These are phyloP conservation scores for Cercospora sojina DNA, from an alignment of 2,329 filamentous ascomycete genomes.

Conservation along the genomic window DNA sequence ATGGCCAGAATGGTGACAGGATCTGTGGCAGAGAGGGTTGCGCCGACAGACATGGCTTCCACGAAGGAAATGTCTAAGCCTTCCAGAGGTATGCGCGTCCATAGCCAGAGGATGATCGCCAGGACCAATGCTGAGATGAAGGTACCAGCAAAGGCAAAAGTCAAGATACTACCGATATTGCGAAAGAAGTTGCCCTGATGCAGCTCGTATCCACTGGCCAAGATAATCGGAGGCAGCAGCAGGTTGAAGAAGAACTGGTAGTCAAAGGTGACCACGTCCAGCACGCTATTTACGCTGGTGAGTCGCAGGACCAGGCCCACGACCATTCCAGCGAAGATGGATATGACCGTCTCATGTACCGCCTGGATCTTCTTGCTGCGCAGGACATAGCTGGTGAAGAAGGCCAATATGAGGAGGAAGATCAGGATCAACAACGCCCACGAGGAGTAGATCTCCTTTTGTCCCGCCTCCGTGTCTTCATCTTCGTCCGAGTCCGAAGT, in stretches of 20 bases:
- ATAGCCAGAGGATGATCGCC: constrained; percentile 82
- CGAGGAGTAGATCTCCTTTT: constrained; percentile 93
- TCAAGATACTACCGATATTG: constrained; percentile 94
- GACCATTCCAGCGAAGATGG: constrained; percentile 97
- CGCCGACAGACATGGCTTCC: constrained; percentile 93
- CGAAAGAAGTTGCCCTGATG: constrained; percentile 99
- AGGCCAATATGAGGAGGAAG: constrained; percentile 84
- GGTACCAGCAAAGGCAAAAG: constrained; percentile 94
- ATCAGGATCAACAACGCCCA: constrained; percentile 98
- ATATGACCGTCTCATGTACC: constrained; percentile 96
- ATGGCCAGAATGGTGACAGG: constrained; percentile 97
- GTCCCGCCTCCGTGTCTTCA: constrained; percentile 71
- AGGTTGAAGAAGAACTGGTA: constrained; percentile 99
- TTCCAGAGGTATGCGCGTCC: constrained; percentile 82
- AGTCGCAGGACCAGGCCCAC: constrained; percentile 86
- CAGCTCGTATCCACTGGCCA: constrained; percentile 93
- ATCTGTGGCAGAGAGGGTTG: constrained; percentile 93
- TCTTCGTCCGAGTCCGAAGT: constrained; percentile 50
- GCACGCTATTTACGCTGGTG: constrained; percentile 76
- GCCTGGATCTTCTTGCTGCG: constrained; percentile 97
- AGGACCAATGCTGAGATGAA: constrained; percentile 97
- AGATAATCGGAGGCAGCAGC: constrained; percentile 94
- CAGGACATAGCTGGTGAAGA: constrained; percentile 95
- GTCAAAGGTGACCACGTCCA: constrained; percentile 91
- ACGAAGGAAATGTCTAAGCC: constrained; percentile 85